These are phyloP conservation scores for Rhizoctonia solani DNA, from an alignment of 1,284 basidiomycete genomes.

Conservation along the genomic window DNA sequence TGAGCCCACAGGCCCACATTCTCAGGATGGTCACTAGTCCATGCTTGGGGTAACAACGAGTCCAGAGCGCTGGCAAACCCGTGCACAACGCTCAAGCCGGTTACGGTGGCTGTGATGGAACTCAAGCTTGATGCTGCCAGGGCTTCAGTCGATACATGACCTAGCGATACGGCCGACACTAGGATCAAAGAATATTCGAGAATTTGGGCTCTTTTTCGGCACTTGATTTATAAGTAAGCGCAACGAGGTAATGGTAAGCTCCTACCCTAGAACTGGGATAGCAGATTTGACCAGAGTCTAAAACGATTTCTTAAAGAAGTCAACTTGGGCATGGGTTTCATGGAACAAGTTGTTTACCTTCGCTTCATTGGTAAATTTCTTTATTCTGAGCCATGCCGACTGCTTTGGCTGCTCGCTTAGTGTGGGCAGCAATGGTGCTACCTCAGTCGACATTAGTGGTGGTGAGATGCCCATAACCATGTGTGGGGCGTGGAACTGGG, in stretches of 20 bases:
- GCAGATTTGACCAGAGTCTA: conserved; percentile 13
- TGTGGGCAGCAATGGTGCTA: conserved; percentile 8
- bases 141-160: conserved; percentile 79
- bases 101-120: conserved; percentile 78
- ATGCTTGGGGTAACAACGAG: conserved; percentile 86
- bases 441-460: neutral
- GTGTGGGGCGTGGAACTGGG: neutral
- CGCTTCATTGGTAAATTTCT: neutral
- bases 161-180: conserved; percentile 77
- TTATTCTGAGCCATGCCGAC: neutral
- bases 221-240: neutral
- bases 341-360: no score
- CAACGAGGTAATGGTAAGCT: neutral
- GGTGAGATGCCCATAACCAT: neutral
- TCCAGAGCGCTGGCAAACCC: conserved; percentile 85
- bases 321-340: neutral
- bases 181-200: conserved; percentile 75
- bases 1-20: conserved; percentile 90
- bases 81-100: conserved; percentile 74
- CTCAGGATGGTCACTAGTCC: conserved; percentile 82
- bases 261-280: conserved; percentile 23
- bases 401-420: neutral
- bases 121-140: conserved; percentile 84
- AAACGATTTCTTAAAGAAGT: neutral
- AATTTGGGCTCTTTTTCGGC: conserved; percentile 61